Percentiles rank a stretch among this genome's conserved stretches.
These are phyloP conservation scores for Phytophthora cryptogea DNA, from an alignment of 352 stramenopile species.

Conservation along the genomic window DNA sequence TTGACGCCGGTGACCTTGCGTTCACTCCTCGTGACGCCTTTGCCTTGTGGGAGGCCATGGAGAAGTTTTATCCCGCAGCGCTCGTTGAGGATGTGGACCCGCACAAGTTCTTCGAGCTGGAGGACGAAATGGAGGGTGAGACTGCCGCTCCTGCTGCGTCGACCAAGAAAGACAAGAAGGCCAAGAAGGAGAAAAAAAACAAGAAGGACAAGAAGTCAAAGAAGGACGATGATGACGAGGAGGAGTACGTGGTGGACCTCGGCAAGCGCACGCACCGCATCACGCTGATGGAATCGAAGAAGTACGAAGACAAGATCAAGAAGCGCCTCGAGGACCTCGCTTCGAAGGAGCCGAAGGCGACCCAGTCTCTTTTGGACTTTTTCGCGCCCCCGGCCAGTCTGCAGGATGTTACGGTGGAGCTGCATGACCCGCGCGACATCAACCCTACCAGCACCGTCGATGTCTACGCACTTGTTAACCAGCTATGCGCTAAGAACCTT, in stretches of 20 bases:
- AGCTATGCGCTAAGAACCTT: slow-evolving; percentile 61
- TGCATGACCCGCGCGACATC: slow-evolving; percentile 49
- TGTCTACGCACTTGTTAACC: slow-evolving; percentile 70
- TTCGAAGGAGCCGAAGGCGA: slow-evolving; percentile 88
- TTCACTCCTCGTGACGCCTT: slow-evolving; percentile 98
- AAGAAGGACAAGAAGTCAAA: slow-evolving; percentile 73
- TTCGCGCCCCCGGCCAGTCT: slow-evolving; percentile 74
- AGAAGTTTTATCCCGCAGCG: slow-evolving; percentile 69
- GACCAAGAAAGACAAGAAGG: slow-evolving; percentile 58
- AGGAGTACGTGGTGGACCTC: slow-evolving; percentile 64
- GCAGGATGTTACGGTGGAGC: slow-evolving; percentile 62
- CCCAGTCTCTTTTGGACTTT: slow-evolving; percentile 78
- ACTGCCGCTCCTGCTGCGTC: slow-evolving; percentile 21
- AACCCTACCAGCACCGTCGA: slow-evolving; percentile 69
- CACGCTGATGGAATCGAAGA: slow-evolving; percentile 97
- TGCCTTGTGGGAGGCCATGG: slow-evolving; percentile 93
- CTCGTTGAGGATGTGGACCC: slow-evolving; percentile 93
- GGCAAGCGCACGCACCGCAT: slow-evolving; percentile 92
- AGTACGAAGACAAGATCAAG: slow-evolving; percentile 98
- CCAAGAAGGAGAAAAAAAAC: slow-evolving; percentile 60
- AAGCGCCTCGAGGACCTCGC: slow-evolving; percentile 89
- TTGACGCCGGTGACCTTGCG: slow-evolving; percentile 81
- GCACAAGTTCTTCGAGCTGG: slow-evolving; percentile 93
- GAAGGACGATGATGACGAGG: slow-evolving; percentile 72
- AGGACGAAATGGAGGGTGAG: slow-evolving; percentile 41